Percentiles rank a stretch among this genome's conserved stretches.
These are phyloP conservation scores for Lotmaria passim DNA, from an alignment of 208 protist species.

Conservation along the genomic window DNA sequence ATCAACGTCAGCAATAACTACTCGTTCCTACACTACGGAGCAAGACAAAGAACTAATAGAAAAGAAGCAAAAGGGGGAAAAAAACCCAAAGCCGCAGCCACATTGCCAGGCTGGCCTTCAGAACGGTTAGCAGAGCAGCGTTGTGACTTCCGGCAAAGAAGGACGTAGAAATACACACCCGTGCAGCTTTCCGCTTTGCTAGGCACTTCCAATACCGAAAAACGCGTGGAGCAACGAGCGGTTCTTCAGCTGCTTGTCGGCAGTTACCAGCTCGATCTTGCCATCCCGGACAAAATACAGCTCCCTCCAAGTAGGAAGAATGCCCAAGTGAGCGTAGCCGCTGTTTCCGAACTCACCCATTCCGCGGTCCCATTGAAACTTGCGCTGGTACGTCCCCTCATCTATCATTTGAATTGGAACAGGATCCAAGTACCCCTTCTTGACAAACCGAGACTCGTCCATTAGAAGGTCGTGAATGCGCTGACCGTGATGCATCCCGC, in stretches of 20 bases:
- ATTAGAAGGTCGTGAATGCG: constrained; percentile 63
- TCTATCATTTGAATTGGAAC: constrained; percentile 86
- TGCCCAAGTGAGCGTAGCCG: constrained; percentile 51
- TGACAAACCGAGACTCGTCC: constrained; percentile 76
- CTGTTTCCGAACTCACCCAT: constrained; percentile 82
- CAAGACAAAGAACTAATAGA: constrained; percentile 21
- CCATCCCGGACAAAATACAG: constrained; percentile 86
- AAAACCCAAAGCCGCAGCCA: neutral
- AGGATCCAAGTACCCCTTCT: constrained; percentile 78
- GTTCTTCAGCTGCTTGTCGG: constrained; percentile 66
- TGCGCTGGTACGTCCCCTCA: constrained; percentile 85
- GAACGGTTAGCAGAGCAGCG: neutral
- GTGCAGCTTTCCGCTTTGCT: neutral
- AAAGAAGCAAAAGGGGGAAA: constrained; percentile 1
- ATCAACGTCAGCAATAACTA: neutral
- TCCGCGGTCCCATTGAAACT: constrained; percentile 86
- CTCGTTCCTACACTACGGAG: constrained; percentile 10
- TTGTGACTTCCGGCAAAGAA: neutral
- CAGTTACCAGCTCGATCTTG: constrained; percentile 76
- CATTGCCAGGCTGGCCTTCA: no score
- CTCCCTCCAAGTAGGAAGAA: constrained; percentile 78
- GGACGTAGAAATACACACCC: neutral
- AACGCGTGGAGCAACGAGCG: constrained; percentile 41
- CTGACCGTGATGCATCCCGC: constrained; percentile 84
- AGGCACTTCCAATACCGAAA: constrained; percentile 21